Evolutionary conservation across 139 green algal species (phyloP).

Genomic region (Monoraphidium neglectum): DNA sequence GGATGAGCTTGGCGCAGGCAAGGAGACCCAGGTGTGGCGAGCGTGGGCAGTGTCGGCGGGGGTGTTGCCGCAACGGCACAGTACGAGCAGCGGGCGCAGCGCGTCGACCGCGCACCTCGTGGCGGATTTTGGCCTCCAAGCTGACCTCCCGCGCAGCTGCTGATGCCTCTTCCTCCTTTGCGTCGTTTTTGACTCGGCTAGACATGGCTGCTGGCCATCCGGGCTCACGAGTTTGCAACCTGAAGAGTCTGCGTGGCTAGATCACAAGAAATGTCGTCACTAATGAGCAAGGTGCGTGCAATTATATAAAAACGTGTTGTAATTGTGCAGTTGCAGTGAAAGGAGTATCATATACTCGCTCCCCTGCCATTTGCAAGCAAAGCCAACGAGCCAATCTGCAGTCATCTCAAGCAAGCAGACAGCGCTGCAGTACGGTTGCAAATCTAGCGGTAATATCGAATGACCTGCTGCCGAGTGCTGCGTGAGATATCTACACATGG

Average conservation of each 20-base stretch:
- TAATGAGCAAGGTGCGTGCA: no score
- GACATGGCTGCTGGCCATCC: neutral
- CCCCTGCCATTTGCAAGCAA: no score
- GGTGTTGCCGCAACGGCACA: neutral
- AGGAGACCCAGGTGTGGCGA: neutral
- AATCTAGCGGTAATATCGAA: no score
- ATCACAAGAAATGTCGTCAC: no score
- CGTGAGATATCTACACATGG: no score
- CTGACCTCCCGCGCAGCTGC: neutral
- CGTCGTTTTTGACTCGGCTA: neutral
- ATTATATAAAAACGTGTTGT: no score
- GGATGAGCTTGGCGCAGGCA: constrained; percentile 32
- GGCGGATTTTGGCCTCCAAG: constrained; percentile 37
- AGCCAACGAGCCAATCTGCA: no score
- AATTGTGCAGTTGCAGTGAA: no score
- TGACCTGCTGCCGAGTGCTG: no score
- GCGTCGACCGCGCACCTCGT: constrained; percentile 14
- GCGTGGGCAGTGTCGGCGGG: neutral
- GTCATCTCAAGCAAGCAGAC: no score
- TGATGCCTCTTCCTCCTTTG: neutral
- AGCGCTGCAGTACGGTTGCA: no score
- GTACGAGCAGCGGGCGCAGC: neutral
- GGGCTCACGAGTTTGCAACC: neutral
- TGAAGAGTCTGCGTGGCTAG: neutral
- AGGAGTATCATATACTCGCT: no score